Evolutionary conservation across 2,329 filamentous ascomycete species (phyloP).

Genomic region (Helicocarpus griseus): DNA sequence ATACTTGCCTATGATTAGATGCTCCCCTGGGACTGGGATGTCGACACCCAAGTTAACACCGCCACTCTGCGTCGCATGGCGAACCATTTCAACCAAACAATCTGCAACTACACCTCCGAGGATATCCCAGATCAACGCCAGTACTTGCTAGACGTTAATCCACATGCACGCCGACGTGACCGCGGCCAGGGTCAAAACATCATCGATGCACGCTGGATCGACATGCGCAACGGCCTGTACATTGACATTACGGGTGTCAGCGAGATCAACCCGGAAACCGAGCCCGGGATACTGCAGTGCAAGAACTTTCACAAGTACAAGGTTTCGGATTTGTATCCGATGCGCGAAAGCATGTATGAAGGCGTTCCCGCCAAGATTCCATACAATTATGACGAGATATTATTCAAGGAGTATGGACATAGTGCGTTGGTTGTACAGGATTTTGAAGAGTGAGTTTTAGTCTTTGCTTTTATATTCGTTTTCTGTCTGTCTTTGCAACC

Average conservation of each 20-base stretch:
- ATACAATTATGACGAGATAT: conserved; percentile 31
- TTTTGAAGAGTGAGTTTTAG: conserved; percentile 26
- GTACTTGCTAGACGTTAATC: conserved; percentile 71
- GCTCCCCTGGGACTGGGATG: conserved; percentile 76
- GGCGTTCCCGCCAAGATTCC: conserved; percentile 62
- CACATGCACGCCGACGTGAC: conserved; percentile 52
- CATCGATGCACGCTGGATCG: conserved; percentile 79
- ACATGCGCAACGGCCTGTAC: conserved; percentile 64
- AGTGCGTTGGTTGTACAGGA: conserved; percentile 25
- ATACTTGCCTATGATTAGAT: conserved; percentile 42
- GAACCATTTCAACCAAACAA: conserved; percentile 58
- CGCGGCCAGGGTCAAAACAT: conserved; percentile 63
- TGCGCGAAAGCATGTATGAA: conserved; percentile 66
- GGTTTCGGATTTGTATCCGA: conserved; percentile 63
- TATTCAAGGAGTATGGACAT: conserved; percentile 31
- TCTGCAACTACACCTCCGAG: conserved; percentile 36
- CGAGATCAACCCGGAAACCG: conserved; percentile 50
- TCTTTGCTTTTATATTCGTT: not conserved
- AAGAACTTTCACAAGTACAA: conserved; percentile 70
- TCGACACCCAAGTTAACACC: conserved; percentile 69
- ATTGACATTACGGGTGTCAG: conserved; percentile 73
- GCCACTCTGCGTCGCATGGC: conserved; percentile 58
- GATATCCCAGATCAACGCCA: conserved; percentile 37
- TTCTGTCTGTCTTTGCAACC: not conserved
- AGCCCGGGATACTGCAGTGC: conserved; percentile 63